Percentiles rank a stretch among this genome's conserved stretches.
Evolutionary conservation across 176 grass and related monocot species (phyloP).

Genomic region (Oryza meridionalis): DNA sequence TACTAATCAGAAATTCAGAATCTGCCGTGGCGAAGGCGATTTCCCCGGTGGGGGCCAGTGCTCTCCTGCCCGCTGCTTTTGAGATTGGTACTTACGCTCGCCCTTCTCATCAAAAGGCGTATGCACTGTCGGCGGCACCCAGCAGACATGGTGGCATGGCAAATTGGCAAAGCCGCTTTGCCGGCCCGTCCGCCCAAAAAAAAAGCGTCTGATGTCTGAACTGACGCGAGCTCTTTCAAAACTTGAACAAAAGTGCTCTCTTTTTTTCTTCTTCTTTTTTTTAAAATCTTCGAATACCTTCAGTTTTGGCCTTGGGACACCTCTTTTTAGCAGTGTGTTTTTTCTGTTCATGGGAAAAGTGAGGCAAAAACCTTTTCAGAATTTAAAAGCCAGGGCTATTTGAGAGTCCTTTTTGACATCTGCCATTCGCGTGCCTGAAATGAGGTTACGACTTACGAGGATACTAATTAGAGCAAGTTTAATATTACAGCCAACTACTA

Average conservation of each 20-base stretch:
- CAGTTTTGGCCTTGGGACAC: not conserved
- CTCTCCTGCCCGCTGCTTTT: too few relatives aligned
- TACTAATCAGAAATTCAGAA: too few relatives aligned
- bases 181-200: not conserved
- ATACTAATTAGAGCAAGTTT: too few relatives aligned
- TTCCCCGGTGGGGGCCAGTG: not conserved
- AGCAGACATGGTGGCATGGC: not conserved
- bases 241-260: not conserved
- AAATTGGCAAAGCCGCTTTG: not conserved
- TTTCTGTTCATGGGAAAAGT: not conserved
- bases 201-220: not conserved
- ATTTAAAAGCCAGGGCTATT: not conserved
- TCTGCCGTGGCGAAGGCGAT: not conserved
- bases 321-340: not conserved
- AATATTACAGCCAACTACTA: too few relatives aligned
- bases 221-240: not conserved
- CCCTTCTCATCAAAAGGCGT: not conserved
- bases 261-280: not conserved
- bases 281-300: not conserved
- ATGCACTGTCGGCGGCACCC: not conserved
- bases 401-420: not conserved
- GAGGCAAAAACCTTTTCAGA: not conserved
- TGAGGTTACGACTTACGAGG: too few relatives aligned
- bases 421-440: not conserved
- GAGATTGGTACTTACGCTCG: too few relatives aligned